A percentile compares a stretch with the other conserved stretches of the same genome.
These are phyloP conservation scores for Euryodendron excelsum DNA, from an alignment of 148 eudicot species.

Conservation along the genomic window DNA sequence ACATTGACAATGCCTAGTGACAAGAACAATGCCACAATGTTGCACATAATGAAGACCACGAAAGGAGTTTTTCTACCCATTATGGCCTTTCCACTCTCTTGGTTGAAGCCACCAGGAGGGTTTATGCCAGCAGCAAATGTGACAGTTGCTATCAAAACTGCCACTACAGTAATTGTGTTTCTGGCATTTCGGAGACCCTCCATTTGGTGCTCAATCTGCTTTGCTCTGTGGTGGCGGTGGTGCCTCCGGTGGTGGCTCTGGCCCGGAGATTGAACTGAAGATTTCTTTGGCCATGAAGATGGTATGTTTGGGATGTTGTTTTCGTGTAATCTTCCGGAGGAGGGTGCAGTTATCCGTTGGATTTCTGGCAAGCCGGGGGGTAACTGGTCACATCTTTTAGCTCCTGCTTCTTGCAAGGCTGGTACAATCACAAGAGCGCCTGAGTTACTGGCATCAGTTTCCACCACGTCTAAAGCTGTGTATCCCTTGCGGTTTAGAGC, in stretches of 20 bases:
- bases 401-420: constrained; percentile 21
- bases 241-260: background rate
- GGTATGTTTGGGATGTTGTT: background rate
- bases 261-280: background rate
- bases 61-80: constrained; percentile 20
- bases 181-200: constrained; percentile 31
- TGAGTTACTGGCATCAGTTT: constrained; percentile 24
- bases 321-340: background rate
- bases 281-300: background rate
- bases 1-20: constrained; percentile 30
- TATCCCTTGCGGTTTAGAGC: constrained; percentile 21
- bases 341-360: background rate
- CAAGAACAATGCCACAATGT: constrained; percentile 30
- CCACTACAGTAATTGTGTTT: constrained; percentile 30
- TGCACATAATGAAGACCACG: constrained; percentile 26
- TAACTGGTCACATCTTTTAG: constrained; percentile 23
- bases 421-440: constrained; percentile 22
- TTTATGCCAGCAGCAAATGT: constrained; percentile 34
- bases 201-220: constrained; percentile 19
- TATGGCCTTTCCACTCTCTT: constrained; percentile 25
- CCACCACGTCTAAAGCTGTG: constrained; percentile 20
- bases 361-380: constrained; percentile 18
- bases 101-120: constrained; percentile 37
- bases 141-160: constrained; percentile 33
- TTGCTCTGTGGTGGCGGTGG: constrained; percentile 16